Evolutionary conservation across 495 filamentous ascomycete species (phyloP), one percentile per base, ranked within the genome.

Genomic region (Lophium mytilinum): DNA sequence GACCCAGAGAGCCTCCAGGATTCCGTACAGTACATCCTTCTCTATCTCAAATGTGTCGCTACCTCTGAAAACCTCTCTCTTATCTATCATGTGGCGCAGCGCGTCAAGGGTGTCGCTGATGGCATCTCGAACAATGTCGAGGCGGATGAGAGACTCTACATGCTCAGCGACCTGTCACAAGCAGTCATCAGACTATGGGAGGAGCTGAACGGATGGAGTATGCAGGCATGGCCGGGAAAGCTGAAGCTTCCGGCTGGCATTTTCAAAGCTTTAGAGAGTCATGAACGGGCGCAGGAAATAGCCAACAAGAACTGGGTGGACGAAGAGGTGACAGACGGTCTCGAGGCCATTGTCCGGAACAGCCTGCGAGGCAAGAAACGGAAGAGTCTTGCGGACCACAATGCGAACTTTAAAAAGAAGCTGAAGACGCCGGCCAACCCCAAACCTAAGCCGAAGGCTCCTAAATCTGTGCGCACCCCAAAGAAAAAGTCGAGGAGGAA

Each of bases 11-110:
- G 92, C 50, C 71, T 96, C 45, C 73, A 81, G 17, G 89, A 95
- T 66, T 87, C 92, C 65, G 81, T 86, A 6, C 81, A 78, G 63
- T 99, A 96, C 68, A 80, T 97, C 50, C 72, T 96, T 21, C 96
- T 90, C 71, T 99, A 96, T 68, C 73, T 97, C 39, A 81, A 77
- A 37, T 82, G 83, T 24, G 84, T 96, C 14, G 90, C 87, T 10
- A 94, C 84, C 30, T 84, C 89, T 62, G 82, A 87, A 17, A 97
- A 96, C 63, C 76, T 97, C 8, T 85, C 87, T 0, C 72, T 95
- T 56, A 91, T 99, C 56, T 94, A 85, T 75, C 89, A 95, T 69
- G 83, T 95, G 47, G 92, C 88, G 15, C 89, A 97, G 73, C 84
- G 90, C 9, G 85, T 95, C 48, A 99, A 99, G 72, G 86, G 90